Evolutionary conservation across 1,284 basidiomycete genomes (phyloP).

Genomic region (Mycena citricolor): DNA sequence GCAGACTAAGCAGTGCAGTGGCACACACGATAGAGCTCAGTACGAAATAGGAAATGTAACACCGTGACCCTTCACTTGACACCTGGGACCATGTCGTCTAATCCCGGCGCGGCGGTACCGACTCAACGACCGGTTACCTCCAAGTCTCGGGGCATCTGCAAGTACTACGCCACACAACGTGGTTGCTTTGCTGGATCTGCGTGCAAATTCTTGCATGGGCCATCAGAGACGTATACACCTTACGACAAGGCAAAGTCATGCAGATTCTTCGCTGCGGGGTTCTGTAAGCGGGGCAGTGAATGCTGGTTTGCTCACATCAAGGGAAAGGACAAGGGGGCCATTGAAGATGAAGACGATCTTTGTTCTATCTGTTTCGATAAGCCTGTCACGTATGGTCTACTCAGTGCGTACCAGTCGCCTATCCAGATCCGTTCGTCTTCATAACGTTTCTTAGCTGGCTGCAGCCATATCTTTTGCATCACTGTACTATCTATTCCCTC

Average conservation of each 20-base stretch:
- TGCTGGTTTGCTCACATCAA: slow-evolving; percentile 70
- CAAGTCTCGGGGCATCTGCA: slow-evolving; percentile 62
- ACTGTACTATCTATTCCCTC: slow-evolving; percentile 39
- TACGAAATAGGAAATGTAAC: no score
- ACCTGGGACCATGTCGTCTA: neutral
- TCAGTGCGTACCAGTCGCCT: slow-evolving; percentile 43
- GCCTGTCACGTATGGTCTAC: slow-evolving; percentile 64
- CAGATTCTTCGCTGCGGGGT: slow-evolving; percentile 61
- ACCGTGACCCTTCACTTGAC: no score
- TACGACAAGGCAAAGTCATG: slow-evolving; percentile 71
- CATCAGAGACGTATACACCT: slow-evolving; percentile 51
- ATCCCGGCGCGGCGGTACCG: neutral
- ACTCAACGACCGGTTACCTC: slow-evolving; percentile 53
- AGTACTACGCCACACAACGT: slow-evolving; percentile 54
- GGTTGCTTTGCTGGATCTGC: slow-evolving; percentile 64
- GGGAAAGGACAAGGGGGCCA: slow-evolving; percentile 25
- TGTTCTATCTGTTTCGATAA: slow-evolving; percentile 76
- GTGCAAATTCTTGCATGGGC: slow-evolving; percentile 75
- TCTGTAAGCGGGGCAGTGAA: slow-evolving; percentile 59
- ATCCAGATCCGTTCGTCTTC: neutral
- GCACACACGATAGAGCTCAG: no score
- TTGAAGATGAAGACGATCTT: slow-evolving; percentile 41
- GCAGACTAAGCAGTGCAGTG: no score
- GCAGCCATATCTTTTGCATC: slow-evolving; percentile 73
- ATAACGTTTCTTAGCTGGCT: slow-evolving; percentile 46